Base-by-base conservation (phyloP, 2,329 filamentous ascomycete species). In the Cercospora sojina region DNA sequence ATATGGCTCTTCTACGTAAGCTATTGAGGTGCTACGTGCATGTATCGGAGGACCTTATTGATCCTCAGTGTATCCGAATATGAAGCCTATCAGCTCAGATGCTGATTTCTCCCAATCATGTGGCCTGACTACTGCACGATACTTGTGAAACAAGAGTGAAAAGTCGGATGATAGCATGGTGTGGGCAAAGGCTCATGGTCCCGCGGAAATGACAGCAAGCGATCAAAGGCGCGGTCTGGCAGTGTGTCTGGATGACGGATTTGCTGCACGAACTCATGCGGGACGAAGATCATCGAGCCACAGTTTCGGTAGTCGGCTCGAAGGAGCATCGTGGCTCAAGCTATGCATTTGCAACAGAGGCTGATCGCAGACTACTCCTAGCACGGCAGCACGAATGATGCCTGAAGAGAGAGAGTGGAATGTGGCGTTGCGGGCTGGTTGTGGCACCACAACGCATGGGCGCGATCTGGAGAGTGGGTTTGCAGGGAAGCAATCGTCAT, bases 391-490 rank as follows among this genome's bases (percentile, higher is more conserved):
- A 55, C 29, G 53, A 57, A 53, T n/a, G 3, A 27, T 27, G 47
- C 47, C 25, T 51, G 47, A 27, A 27, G 47, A n/a, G 27, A 57
- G 29, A 57, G 53, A n/a, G 53, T 32, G 53, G 53, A 35, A 57
- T 57, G 53, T 57, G 53, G 53, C 53, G 35, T 57, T 18, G 53
- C 29, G 47, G 23, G 23, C 7, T 53, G 47, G 16, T 16, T 57
- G 53, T 57, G 53, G 53, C 53, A 57, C 53, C 7, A 57, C 53
- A 47, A 47, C n/a, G 51, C 51, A 56, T 56, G 66, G 81, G 70
- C 71, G 80, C 72, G 68, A 76, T 57, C 53, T 73, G 23, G 12
- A 7, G 23, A 53, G 7, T 13, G 25, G 47, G 47, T n/a, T 29
- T 53, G 23, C 27, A 27, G 27, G 20, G 53, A 57, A 31, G 8